Conservation (phyloP, 805 yeast genomes). For the Zygotorulaspora chibaensis region DNA sequence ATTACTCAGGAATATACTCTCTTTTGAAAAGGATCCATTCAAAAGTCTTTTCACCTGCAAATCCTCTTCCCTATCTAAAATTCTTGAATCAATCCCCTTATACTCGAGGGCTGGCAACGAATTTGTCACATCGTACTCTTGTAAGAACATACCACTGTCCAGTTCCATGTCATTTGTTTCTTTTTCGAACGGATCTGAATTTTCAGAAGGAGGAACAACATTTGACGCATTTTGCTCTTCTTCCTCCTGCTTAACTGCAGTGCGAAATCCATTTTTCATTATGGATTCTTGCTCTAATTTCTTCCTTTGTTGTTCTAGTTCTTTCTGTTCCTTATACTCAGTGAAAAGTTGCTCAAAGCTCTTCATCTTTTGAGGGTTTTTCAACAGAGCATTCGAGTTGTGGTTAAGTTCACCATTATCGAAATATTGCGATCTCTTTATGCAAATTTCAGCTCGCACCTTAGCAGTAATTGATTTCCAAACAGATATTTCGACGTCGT, state of each 20-base stretch:
- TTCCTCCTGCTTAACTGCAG: constrained; percentile 35
- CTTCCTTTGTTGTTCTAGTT: constrained; percentile 26
- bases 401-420: constrained; percentile 53
- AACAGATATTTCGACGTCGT: constrained; percentile 70
- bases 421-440: constrained; percentile 63
- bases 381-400: constrained; percentile 63
- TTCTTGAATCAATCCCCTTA: constrained; percentile 47
- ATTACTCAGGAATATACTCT: constrained; percentile 37
- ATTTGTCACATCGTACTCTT: constrained; percentile 82
- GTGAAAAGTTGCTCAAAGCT: constrained; percentile 39
- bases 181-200: constrained; percentile 33
- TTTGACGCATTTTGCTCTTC: constrained; percentile 14
- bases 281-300: constrained; percentile 35
- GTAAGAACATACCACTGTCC: constrained; percentile 56
- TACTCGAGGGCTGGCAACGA: constrained; percentile 67
- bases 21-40: constrained; percentile 37
- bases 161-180: constrained; percentile 44
- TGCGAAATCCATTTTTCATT: constrained; percentile 38
- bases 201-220: constrained; percentile 8
- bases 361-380: constrained; percentile 66
- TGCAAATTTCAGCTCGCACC: constrained; percentile 69
- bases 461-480: constrained; percentile 85
- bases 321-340: constrained; percentile 31
- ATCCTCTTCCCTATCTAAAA: constrained; percentile 44
- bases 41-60: constrained; percentile 40